Evolutionary conservation across 2,329 filamentous ascomycete species (phyloP), one percentile per base, ranked within the genome.

Genomic region (Alternaria incomplexa): DNA sequence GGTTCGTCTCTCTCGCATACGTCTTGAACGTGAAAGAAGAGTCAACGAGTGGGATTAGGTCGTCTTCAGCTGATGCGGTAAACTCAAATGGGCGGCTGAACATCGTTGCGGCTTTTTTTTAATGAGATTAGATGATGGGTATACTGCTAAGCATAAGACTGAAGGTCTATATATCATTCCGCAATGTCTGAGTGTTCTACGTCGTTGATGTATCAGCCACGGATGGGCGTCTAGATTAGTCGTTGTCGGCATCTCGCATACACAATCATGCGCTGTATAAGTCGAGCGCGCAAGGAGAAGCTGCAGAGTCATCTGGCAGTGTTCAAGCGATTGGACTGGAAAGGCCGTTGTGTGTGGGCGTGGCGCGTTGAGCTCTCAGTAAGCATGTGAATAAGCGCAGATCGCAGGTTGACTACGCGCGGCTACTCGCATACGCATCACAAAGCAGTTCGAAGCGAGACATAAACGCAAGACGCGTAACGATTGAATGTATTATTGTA

Each of bases 371-470:
- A 20, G 15, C 15, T 10, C 43, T 64, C 62, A 50, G 48, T 64
- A 61, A 64, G 54, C 62, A 30, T 40, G 17, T 64, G 53, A 61
- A 54, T 64, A 64, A 64, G 62, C 58, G 32, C 53, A 40, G 40
- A 50, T 40, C 54, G 51, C 59, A 26, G 13, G 48, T 30, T 36
- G 28, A 12, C 22, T 56, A 61, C 45, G 45, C 45, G 51, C 23
- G 32, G 32, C 20, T 50, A 50, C 22, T 22, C 15, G 44, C 30
- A 52, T 25, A 45, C 13, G 30, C 36, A 40, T 40, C 36, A 40
- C 15, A 40, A 40, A 17, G n/a, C 36, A 40, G 5, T 3, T 11
- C 9, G 9, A 40, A 40, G 36, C 36, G n/a, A 40, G 32, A 36
- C 15, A 9, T 9, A 10, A 36, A n/a, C 32, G 32, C 15, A 3